phyloP scores from a whole-genome alignment of 139 green algal species.

The Micromonas pusilla region DNA sequence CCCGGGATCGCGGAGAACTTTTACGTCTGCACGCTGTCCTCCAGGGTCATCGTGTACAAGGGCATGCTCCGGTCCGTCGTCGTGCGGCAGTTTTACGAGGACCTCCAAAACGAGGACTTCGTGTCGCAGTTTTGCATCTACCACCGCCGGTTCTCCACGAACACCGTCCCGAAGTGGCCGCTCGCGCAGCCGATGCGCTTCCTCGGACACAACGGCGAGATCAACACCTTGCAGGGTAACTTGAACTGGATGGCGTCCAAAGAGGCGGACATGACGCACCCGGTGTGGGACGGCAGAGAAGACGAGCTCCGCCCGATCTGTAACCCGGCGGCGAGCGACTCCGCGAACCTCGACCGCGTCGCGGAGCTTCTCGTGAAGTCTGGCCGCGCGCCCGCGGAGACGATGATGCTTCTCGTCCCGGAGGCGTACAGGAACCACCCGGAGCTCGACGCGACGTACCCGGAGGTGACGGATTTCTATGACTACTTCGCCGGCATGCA shows the following conservation, averaged over 20 bases:
- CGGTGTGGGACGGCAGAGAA: constrained; percentile 85
- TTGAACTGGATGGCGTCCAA: constrained; percentile 96
- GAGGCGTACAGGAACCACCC: constrained; percentile 89
- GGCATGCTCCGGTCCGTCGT: constrained; percentile 83
- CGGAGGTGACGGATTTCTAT: constrained; percentile 74
- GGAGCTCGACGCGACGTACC: constrained; percentile 76
- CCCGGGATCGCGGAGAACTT: constrained; percentile 57
- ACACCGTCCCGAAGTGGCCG: constrained; percentile 97
- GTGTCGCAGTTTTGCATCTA: constrained; percentile 92
- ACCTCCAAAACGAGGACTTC: constrained; percentile 80
- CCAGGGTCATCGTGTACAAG: constrained; percentile 96
- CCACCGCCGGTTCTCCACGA: constrained; percentile 97
- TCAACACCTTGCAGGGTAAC: constrained; percentile 99
- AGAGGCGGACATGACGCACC: constrained; percentile 74
- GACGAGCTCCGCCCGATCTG: constrained; percentile 79
- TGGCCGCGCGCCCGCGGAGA: constrained; percentile 65
- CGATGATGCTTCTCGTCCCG: constrained; percentile 94
- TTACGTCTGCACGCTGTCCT: constrained; percentile 84
- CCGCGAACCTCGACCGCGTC: constrained; percentile 91
- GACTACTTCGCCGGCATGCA: constrained; percentile 96
- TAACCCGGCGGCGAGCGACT: constrained; percentile 74
- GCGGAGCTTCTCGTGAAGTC: constrained; percentile 73
- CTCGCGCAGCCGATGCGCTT: constrained; percentile 97
- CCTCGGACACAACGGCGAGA: constrained; percentile 99
- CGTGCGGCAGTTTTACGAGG: constrained; percentile 81